phyloP scores from a whole-genome alignment of 2,329 filamentous ascomycete species.

The Colletotrichum scovillei region DNA sequence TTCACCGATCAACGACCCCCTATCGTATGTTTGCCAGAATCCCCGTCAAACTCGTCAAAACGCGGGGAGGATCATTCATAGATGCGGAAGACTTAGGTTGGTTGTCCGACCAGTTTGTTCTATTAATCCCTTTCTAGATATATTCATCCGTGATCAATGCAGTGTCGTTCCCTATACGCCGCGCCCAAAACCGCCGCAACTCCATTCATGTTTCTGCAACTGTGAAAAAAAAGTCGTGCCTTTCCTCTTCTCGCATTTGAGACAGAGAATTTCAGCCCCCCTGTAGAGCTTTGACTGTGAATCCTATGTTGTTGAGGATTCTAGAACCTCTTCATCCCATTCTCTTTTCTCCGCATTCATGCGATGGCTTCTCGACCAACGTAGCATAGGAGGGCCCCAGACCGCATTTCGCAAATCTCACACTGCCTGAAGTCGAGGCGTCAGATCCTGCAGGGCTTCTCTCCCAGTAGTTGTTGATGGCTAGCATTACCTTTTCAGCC shows the following conservation, averaged over 20 bases:
- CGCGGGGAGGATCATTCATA: neutral
- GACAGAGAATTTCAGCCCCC: neutral
- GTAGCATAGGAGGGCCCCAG: neutral
- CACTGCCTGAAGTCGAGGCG: neutral
- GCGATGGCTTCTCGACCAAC: neutral
- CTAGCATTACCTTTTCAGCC: neutral
- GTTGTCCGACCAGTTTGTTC: neutral
- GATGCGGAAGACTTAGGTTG: too few relatives aligned
- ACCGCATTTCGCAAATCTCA: neutral
- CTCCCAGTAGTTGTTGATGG: neutral
- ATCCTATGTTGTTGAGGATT: neutral
- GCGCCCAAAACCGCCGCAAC: neutral
- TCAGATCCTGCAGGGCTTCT: neutral
- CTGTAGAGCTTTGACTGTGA: neutral
- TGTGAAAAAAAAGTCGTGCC: too few relatives aligned
- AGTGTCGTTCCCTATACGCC: neutral
- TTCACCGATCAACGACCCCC: neutral
- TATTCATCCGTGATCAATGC: neutral
- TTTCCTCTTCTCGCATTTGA: neutral
- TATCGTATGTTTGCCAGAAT: slow-evolving; percentile 8
- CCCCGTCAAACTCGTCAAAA: neutral
- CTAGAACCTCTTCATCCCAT: neutral
- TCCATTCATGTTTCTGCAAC: neutral
- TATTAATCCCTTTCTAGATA: neutral
- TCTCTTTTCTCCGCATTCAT: neutral